Percentiles rank a stretch among this genome's conserved stretches.
Evolutionary conservation across 2,329 filamentous ascomycete species (phyloP).

Genomic region (Myriosclerotinia curreyana): DNA sequence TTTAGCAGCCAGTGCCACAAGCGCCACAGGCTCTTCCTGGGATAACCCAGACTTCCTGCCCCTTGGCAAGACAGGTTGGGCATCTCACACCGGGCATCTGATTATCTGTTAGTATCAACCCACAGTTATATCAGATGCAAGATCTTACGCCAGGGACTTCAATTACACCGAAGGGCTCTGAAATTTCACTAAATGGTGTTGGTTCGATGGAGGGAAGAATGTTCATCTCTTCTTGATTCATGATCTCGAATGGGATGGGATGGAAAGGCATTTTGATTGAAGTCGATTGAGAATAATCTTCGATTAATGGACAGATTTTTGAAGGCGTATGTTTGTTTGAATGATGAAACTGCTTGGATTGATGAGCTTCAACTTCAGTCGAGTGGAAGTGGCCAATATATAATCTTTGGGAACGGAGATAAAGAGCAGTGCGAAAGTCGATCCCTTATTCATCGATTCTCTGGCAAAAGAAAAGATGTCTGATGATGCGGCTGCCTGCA

Average conservation of each 20-base stretch:
- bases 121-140: neutral
- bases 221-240: constrained; percentile 14
- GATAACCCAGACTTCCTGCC: constrained; percentile 55
- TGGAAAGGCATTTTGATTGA: constrained; percentile 18
- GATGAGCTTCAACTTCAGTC: constrained; percentile 4
- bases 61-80: constrained; percentile 49
- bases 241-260: constrained; percentile 1
- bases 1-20: constrained; percentile 13
- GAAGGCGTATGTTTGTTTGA: neutral
- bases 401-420: neutral
- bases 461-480: neutral
- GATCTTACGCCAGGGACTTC: constrained; percentile 5
- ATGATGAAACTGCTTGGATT: constrained; percentile 1
- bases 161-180: constrained; percentile 16
- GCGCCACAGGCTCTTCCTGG: constrained; percentile 47
- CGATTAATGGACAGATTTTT: neutral
- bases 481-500: constrained; percentile 13
- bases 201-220: neutral
- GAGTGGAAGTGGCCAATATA: constrained; percentile 13
- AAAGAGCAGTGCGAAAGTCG: neutral
- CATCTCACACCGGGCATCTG: constrained; percentile 52
- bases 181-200: neutral
- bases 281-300: neutral
- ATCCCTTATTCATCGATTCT: neutral
- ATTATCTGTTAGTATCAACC: constrained; percentile 23